A percentile compares a stretch with the other conserved stretches of the same genome.
Evolutionary conservation across 2,329 filamentous ascomycete genomes (phyloP).

Genomic region (Plectosphaerella sp.): DNA sequence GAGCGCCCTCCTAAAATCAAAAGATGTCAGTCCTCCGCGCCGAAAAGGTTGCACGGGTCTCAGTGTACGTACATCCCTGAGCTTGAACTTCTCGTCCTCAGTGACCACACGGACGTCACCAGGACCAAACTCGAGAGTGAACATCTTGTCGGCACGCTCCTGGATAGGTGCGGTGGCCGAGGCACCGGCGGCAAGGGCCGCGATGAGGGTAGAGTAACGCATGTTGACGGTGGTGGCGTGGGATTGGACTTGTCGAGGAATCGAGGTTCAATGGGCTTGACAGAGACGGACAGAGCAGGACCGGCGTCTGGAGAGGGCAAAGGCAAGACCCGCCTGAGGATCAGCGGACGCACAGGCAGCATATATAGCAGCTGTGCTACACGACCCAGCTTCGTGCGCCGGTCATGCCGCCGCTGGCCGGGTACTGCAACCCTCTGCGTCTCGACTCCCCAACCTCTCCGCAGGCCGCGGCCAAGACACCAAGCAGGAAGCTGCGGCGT

Average conservation of each 20-base stretch:
- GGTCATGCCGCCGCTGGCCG: too few relatives aligned
- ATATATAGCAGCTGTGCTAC: background rate
- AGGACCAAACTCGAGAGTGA: conserved; percentile 14
- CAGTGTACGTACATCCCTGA: conserved; percentile 14
- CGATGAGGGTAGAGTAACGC: conserved; percentile 14
- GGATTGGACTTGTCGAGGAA: background rate
- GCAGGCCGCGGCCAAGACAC: background rate
- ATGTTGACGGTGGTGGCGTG: conserved; percentile 5
- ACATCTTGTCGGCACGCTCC: conserved; percentile 11
- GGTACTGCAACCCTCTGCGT: too few relatives aligned
- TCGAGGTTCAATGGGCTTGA: background rate
- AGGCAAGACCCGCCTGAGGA: background rate
- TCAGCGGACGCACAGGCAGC: background rate
- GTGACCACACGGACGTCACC: conserved; percentile 16
- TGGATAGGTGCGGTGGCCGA: conserved; percentile 7
- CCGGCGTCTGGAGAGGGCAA: background rate
- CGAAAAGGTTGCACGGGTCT: background rate
- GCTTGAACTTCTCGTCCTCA: conserved; percentile 17
- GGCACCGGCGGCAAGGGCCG: conserved; percentile 12
- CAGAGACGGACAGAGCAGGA: background rate
- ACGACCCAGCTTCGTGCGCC: too few relatives aligned
- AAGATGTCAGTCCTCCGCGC: background rate
- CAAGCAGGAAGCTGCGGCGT: background rate
- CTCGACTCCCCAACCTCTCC: background rate
- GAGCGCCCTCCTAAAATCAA: conserved; percentile 9